These are phyloP conservation scores for Fusarium mundagurra DNA, from an alignment of 2,329 filamentous ascomycete genomes.

Conservation along the genomic window DNA sequence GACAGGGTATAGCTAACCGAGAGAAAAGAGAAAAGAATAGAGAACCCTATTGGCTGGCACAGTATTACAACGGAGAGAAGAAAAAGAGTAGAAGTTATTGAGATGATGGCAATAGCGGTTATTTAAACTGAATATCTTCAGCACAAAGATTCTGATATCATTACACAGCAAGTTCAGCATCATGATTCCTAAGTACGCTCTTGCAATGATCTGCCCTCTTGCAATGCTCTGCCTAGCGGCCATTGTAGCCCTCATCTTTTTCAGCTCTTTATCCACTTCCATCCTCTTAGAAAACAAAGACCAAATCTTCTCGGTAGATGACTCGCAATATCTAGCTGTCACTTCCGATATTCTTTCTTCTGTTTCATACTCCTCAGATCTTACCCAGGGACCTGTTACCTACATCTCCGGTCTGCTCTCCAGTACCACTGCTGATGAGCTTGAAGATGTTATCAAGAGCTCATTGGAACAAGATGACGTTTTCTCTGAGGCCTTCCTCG, in stretches of 20 bases:
- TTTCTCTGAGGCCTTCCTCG: background rate
- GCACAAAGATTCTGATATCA: rapidly evolving
- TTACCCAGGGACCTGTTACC: background rate
- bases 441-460: background rate
- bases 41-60: background rate
- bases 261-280: background rate
- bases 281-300: background rate
- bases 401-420: background rate
- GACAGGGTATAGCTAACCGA: background rate
- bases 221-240: background rate
- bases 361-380: background rate
- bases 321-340: background rate
- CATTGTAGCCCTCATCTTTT: background rate
- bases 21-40: background rate
- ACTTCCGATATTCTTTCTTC: background rate
- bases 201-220: background rate
- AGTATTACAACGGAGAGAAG: rapidly evolving
- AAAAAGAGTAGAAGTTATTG: rapidly evolving
- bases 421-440: background rate
- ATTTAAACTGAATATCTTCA: background rate
- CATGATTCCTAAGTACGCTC: background rate
- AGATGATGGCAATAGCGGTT: background rate
- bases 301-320: background rate
- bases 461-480: background rate
- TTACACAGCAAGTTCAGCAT: rapidly evolving